Evolutionary conservation across 2,329 filamentous ascomycete species (phyloP).

Genomic region (Pestalotiopsis fici): DNA sequence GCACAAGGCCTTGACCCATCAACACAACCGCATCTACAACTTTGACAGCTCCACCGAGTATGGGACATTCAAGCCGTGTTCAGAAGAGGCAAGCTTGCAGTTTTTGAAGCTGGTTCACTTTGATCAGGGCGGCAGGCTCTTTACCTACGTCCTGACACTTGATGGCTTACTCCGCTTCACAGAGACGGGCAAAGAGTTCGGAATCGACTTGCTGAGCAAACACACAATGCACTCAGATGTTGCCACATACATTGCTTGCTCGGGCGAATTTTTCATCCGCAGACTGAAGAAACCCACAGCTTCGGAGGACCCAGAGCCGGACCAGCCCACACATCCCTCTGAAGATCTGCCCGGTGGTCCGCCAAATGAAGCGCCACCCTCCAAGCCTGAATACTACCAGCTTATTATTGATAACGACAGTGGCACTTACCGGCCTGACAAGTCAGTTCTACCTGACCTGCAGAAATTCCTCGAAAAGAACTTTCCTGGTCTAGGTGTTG

Average conservation of each 20-base stretch:
- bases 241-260: conserved; percentile 85
- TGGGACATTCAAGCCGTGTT: conserved; percentile 67
- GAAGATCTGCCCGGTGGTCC: conserved; percentile 49
- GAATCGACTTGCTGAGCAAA: conserved; percentile 89
- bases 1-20: conserved; percentile 84
- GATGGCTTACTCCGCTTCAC: conserved; percentile 89
- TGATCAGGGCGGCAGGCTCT: conserved; percentile 82
- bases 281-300: conserved; percentile 56
- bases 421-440: conserved; percentile 89
- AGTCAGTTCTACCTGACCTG: conserved; percentile 70
- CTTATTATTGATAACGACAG: conserved; percentile 94
- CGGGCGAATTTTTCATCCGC: conserved; percentile 90
- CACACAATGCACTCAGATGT: conserved; percentile 98
- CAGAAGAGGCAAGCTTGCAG: conserved; percentile 70
- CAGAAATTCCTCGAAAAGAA: conserved; percentile 70
- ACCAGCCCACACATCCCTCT: conserved; percentile 52
- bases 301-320: conserved; percentile 42
- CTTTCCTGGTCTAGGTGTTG: conserved; percentile 75
- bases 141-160: conserved; percentile 88
- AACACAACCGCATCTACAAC: conserved; percentile 87
- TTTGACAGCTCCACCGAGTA: conserved; percentile 77
- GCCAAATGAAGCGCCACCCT: conserved; percentile 42
- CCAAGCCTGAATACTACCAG: conserved; percentile 67
- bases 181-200: conserved; percentile 93
- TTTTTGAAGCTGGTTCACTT: conserved; percentile 87